These are phyloP conservation scores for Lipomyces chichibuensis DNA, from an alignment of 805 yeast genomes.

Conservation along the genomic window DNA sequence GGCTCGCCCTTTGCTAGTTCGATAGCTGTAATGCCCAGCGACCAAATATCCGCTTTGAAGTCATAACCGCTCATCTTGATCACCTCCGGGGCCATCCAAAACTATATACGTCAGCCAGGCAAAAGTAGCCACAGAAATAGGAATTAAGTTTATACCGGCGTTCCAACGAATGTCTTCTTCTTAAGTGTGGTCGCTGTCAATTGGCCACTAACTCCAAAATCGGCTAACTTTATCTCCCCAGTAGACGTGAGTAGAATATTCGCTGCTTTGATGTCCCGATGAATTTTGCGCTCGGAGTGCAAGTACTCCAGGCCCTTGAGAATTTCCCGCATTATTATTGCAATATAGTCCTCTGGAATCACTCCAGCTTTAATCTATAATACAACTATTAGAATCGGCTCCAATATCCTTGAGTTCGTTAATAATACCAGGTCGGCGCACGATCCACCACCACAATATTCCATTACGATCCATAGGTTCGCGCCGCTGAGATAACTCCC, in stretches of 20 bases:
- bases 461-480: slow-evolving; percentile 89
- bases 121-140: background rate
- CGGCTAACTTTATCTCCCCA: slow-evolving; percentile 81
- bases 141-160: slow-evolving; percentile 54
- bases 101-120: slow-evolving; percentile 38
- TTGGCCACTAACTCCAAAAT: slow-evolving; percentile 92
- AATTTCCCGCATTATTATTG: slow-evolving; percentile 64
- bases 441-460: slow-evolving; percentile 93
- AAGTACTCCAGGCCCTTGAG: slow-evolving; percentile 74
- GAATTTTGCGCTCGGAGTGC: slow-evolving; percentile 75
- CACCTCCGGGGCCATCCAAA: slow-evolving; percentile 99
- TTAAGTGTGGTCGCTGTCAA: slow-evolving; percentile 56
- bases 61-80: slow-evolving; percentile 70
- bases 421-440: slow-evolving; percentile 65
- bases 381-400: background rate
- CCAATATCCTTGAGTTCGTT: background rate
- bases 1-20: slow-evolving; percentile 84
- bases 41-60: slow-evolving; percentile 93
- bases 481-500: slow-evolving; percentile 67
- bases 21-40: slow-evolving; percentile 87
- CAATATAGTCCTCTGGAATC: slow-evolving; percentile 62
- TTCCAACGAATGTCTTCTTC: slow-evolving; percentile 84
- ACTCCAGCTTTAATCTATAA: slow-evolving; percentile 53
- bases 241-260: slow-evolving; percentile 71
- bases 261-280: slow-evolving; percentile 89